Evolutionary conservation across 2,329 filamentous ascomycete species (phyloP), one percentile per base, ranked within the genome.

Genomic region (Exophiala spinifera): DNA sequence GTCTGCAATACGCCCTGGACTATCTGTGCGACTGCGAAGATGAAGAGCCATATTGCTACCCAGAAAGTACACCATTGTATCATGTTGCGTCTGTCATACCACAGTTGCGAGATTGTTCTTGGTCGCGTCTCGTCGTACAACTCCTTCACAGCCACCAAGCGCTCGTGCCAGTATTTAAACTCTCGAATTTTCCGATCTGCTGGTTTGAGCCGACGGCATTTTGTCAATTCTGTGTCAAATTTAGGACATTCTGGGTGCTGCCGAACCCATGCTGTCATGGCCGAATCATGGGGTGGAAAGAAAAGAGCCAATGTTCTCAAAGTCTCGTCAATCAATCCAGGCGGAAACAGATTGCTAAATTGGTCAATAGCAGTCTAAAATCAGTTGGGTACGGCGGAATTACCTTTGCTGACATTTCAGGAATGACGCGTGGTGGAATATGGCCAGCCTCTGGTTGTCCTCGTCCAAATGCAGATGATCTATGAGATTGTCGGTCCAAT

Each of bases 1-100:
- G 75, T 70, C 46, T 76, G 74, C 46, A 76, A 40, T 10, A 65
- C 72, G 7, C 74, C 70, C 57, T 74, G 70, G 36, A 79, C 45
- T 46, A 66, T 67, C 61, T 79, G 69, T 11, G 74, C 20, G 8
- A 51, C 28, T 0, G 69, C 75, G 19, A 73, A 60, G 13, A 63
- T 33, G 0, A 75, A 55, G 0, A 69, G 63, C 1, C 61, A 42
- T 1, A 76, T 64, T 0, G 72, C 74, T 3, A 77, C 66, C 75
- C 75, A 79, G 47, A 77, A 74, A 1, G 45, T 69, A 42, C 63
- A 68, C 63, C 66, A 67, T 46, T 70, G 69, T 5, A 66, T 64
- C 1, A 61, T 57, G 28, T 69, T 71, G 4, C 68, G 52, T 7
- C 63, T 54, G 46, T 70, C 68, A 51, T 65, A 57, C 65, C 67